A percentile compares a stretch with the other conserved stretches of the same genome.
phyloP scores from a whole-genome alignment of 2,329 filamentous ascomycete species.

The Neospermospora avenae region DNA sequence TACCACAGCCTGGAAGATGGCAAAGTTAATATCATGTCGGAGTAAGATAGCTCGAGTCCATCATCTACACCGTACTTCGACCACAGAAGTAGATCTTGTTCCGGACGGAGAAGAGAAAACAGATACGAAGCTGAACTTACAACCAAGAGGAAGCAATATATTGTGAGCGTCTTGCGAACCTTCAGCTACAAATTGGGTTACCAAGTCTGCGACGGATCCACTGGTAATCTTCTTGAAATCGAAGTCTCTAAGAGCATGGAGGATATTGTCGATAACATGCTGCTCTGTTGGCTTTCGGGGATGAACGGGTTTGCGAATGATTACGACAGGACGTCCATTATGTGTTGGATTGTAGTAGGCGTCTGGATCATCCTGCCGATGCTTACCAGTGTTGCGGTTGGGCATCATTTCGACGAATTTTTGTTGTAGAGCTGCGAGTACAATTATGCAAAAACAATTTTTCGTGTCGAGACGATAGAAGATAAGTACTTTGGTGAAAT shows the following conservation, averaged over 20 bases:
- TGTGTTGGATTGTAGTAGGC: not conserved
- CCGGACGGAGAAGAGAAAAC: not conserved
- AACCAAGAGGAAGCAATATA: not conserved
- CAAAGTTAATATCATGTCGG: not conserved
- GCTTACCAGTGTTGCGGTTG: not conserved
- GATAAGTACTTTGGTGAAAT: not conserved
- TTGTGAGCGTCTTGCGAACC: not conserved
- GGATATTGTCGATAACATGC: not conserved
- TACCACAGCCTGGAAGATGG: not conserved
- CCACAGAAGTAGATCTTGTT: not conserved
- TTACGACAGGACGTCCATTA: not conserved
- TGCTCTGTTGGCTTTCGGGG: not conserved
- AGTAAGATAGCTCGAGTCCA: not conserved
- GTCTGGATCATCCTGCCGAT: not conserved
- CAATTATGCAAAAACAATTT: too few relatives aligned
- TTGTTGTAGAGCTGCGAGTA: not conserved
- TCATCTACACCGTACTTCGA: not conserved
- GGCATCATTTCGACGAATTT: not conserved
- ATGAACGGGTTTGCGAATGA: not conserved
- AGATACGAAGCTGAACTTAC: not conserved
- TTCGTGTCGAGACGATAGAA: not conserved
- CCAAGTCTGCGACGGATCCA: not conserved
- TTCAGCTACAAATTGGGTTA: not conserved
- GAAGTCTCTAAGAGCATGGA: not conserved
- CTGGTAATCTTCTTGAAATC: not conserved